Conservation (phyloP, 805 yeast genomes). For the Candida montana region DNA sequence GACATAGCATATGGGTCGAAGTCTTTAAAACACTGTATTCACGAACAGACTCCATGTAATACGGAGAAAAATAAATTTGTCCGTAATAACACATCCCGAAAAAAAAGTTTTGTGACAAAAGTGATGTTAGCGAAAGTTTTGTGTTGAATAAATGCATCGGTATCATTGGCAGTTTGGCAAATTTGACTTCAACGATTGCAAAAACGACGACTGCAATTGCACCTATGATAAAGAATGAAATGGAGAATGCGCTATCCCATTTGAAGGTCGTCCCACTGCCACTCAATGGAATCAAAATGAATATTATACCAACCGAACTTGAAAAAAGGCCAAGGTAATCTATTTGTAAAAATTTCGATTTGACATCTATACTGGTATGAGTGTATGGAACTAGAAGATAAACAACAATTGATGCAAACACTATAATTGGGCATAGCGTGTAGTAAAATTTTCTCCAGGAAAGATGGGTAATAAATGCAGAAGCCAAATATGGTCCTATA, state of each 20-base stretch:
- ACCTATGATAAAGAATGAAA: slow-evolving; percentile 33
- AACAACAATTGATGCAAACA: slow-evolving; percentile 1
- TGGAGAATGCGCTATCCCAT: slow-evolving; percentile 41
- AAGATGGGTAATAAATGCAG: slow-evolving; percentile 29
- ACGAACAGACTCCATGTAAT: slow-evolving; percentile 27
- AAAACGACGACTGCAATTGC: slow-evolving; percentile 34
- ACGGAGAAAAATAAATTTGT: slow-evolving; percentile 42
- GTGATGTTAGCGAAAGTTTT: slow-evolving; percentile 24
- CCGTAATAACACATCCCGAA: slow-evolving; percentile 45
- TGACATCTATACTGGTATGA: slow-evolving; percentile 18
- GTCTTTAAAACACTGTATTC: slow-evolving; percentile 23
- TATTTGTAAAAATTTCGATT: slow-evolving; percentile 31
- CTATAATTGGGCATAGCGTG: slow-evolving; percentile 29
- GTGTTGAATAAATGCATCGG: slow-evolving; percentile 41
- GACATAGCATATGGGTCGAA: slow-evolving; percentile 4
- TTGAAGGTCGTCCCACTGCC: slow-evolving; percentile 53
- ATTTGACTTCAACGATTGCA: slow-evolving; percentile 42
- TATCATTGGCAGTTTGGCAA: slow-evolving; percentile 48
- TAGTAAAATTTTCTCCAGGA: slow-evolving; percentile 39
- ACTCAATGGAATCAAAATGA: slow-evolving; percentile 44
- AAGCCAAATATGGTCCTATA: slow-evolving; percentile 39
- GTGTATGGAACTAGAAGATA: slow-evolving; percentile 25
- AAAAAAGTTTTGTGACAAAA: slow-evolving; percentile 33
- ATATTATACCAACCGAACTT: slow-evolving; percentile 40
- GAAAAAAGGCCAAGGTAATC: slow-evolving; percentile 49